phyloP scores from a whole-genome alignment of 441 rosid species.

The Aleurites moluccanus region DNA sequence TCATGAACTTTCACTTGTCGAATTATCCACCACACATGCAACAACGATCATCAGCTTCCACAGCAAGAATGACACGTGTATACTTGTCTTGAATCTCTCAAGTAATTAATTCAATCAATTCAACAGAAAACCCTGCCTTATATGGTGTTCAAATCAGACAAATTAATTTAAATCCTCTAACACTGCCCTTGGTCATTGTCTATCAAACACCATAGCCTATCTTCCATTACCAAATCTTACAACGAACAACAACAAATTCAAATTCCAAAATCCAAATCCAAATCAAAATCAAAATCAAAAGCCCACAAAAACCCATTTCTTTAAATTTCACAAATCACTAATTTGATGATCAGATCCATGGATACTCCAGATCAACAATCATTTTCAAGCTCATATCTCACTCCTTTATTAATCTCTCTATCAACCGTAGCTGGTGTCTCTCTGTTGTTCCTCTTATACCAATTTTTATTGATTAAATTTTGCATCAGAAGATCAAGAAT shows the following conservation, averaged over 20 bases:
- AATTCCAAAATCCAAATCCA: no score
- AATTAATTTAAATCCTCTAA: background rate
- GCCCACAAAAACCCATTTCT: background rate
- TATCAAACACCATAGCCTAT: no score
- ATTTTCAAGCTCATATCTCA: constrained; percentile 22
- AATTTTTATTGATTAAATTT: constrained; percentile 34
- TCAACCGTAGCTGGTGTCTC: constrained; percentile 34
- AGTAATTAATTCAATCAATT: background rate
- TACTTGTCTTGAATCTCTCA: constrained; percentile 12
- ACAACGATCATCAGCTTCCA: background rate
- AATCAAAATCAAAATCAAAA: background rate
- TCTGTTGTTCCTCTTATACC: constrained; percentile 35
- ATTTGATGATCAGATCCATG: constrained; percentile 22
- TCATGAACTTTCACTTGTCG: constrained; percentile 20
- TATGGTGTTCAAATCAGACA: constrained; percentile 12
- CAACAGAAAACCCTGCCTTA: constrained; percentile 27
- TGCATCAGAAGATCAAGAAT: constrained; percentile 19
- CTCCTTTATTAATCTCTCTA: constrained; percentile 45
- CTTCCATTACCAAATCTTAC: background rate
- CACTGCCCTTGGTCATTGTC: background rate
- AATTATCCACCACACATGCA: constrained; percentile 15
- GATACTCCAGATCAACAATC: constrained; percentile 25
- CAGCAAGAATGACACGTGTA: constrained; percentile 22
- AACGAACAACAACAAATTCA: background rate
- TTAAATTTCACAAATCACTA: background rate